Evolutionary conservation across 1,284 basidiomycete genomes (phyloP), one percentile per base, ranked within the genome.

Genomic region (Boletus sp.): DNA sequence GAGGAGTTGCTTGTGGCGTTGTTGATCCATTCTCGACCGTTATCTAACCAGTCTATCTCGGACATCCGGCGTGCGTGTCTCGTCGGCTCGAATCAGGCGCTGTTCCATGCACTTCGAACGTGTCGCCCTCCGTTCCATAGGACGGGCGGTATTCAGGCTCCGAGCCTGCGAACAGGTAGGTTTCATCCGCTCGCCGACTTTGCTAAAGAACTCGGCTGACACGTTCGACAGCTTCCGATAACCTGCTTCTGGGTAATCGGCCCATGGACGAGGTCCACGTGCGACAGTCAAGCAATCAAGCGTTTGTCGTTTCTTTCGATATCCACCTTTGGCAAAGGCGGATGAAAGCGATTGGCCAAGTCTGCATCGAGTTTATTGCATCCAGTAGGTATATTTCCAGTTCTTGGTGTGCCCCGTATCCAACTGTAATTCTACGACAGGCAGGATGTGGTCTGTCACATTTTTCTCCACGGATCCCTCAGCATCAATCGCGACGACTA

Each of bases 1-100:
- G 26, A 51, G 14, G 50, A 54, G 8, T 54, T 71, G 29, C 61
- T 71, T 3, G 65, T 81, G 14, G 71, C 73, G 3, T 64, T 88
- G 16, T 66, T 88, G 47, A 33, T 42, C 2, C 36, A 63, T 33
- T 74, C 81, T 0, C 69, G 72, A 3, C 84, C 84, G 1, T 66
- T 87, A 16, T 70, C 66, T 0, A 53, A 67, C 8, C 58, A 63
- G 9, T 76, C 78, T 0, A 68, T 81, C 6, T 71, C 72, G 2
- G 85, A 88, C 29, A 70, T 84, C 25, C 76, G 82, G 2, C 70
- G 75, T 3, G 84, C 82, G 1, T 88, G 85, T 58, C 68, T 88
- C 23, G 68, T 78, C 22, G 77, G 72, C 17, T 81, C 78, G 2
- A 81, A 87, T 58, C 79, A 87, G 50, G 62, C 60, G 5, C 66